These are phyloP conservation scores for Sapria himalayana DNA, from an alignment of 345 rosid species.

Conservation along the genomic window DNA sequence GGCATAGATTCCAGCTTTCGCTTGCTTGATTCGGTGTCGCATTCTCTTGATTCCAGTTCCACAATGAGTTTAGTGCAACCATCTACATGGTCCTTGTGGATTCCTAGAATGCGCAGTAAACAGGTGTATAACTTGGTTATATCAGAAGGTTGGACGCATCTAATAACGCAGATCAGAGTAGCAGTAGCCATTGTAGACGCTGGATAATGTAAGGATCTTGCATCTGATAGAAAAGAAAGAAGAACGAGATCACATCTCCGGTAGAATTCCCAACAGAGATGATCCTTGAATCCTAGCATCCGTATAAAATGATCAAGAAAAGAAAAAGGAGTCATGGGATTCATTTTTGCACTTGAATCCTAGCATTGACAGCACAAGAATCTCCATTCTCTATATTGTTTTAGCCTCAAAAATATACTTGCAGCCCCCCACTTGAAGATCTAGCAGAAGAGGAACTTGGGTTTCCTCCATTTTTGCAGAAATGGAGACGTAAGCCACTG, in stretches of 20 bases:
- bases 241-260: conserved; percentile 49
- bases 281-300: conserved; percentile 37
- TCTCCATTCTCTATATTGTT: conserved; percentile 86
- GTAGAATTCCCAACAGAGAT: conserved; percentile 38
- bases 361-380: conserved; percentile 59
- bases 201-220: conserved; percentile 29
- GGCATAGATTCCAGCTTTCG: conserved; percentile 22
- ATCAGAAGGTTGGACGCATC: conserved; percentile 39
- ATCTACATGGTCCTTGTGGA: conserved; percentile 29
- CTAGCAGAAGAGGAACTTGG: conserved; percentile 55
- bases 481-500: conserved; percentile 72
- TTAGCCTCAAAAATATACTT: conserved; percentile 57
- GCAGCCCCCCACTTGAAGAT: conserved; percentile 69
- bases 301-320: conserved; percentile 55
- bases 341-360: conserved; percentile 86
- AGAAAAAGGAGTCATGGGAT: conserved; percentile 67
- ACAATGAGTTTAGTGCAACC: conserved; percentile 42
- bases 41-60: conserved; percentile 17
- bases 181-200: conserved; percentile 72
- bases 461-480: conserved; percentile 92
- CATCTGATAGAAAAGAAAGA: conserved; percentile 49
- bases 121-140: conserved; percentile 24
- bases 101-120: not conserved
- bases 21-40: conserved; percentile 20
- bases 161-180: conserved; percentile 38